These are phyloP conservation scores for Penicillium nordicum DNA, from an alignment of 2,329 filamentous ascomycete genomes.

Conservation along the genomic window DNA sequence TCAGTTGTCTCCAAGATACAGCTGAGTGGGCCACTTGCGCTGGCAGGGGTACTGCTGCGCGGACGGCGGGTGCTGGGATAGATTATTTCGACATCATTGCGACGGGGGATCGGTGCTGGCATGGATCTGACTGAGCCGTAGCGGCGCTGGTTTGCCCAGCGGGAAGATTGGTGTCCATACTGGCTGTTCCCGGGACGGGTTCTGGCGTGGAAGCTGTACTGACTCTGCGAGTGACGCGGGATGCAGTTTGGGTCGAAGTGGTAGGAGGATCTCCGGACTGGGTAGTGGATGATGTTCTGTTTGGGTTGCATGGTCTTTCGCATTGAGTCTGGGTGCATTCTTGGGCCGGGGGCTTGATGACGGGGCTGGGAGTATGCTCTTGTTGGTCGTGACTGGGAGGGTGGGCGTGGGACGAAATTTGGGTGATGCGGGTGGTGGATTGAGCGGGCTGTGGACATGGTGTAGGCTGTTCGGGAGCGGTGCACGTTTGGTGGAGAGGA, in stretches of 20 bases:
- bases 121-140: slow-evolving; percentile 22
- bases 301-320: slow-evolving; percentile 9
- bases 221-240: slow-evolving; percentile 30
- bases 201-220: slow-evolving; percentile 2
- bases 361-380: slow-evolving; percentile 18
- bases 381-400: slow-evolving; percentile 5
- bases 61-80: slow-evolving; percentile 35
- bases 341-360: slow-evolving; percentile 7
- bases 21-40: slow-evolving; percentile 24
- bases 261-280: slow-evolving; percentile 20
- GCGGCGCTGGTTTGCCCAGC: slow-evolving; percentile 22
- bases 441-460: slow-evolving; percentile 17
- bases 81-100: slow-evolving; percentile 34
- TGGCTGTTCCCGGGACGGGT: slow-evolving; percentile 1
- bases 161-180: slow-evolving; percentile 15
- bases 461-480: slow-evolving; percentile 24
- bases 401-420: slow-evolving; percentile 20
- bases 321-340: slow-evolving; percentile 7
- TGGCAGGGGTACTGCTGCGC: slow-evolving; percentile 34
- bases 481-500: slow-evolving; percentile 23
- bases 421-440: slow-evolving; percentile 29
- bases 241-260: slow-evolving; percentile 26
- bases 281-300: slow-evolving; percentile 8
- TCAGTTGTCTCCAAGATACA: slow-evolving; percentile 30
- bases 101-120: slow-evolving; percentile 21